Base-by-base conservation (phyloP, 805 yeast genomes). In the Hanseniaspora valbyensis region DNA sequence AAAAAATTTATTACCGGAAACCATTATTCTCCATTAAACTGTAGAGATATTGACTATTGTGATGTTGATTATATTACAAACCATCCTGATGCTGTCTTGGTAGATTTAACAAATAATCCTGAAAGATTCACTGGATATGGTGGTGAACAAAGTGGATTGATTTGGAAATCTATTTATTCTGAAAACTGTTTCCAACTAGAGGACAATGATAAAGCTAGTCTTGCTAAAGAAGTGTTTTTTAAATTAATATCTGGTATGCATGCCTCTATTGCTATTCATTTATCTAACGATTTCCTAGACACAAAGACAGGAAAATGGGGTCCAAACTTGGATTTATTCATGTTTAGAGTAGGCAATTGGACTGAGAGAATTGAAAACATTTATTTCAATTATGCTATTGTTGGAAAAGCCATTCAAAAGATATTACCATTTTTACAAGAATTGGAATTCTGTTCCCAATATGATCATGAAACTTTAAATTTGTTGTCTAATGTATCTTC, bases 81-180 rank as follows among this genome's bases (percentile, higher is more conserved):
- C 56, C 53, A 50, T 24, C 77, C 78, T 58, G 75, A 79, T 54
- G 80, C 88, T 50, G 96, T 87, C 1, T 81, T 82, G 58, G 95
- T 92, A 26, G 87, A 89, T 59, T 73, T 92, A 52, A 71, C 81
- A 19, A 85, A 83, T 50, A 94, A 94, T 61, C 96, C 95, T 0
- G 99, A 92, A 66, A 73, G 97, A 59, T 92, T 85, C 68, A 94
- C 98, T 0, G 98, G 98, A 0, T 92, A 92, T 61, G 83, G 88
- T 29, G 98, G 98, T 28, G 78, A 81, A 45, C 95, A 92, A 60
- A 86, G 96, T 21, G 78, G 81, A 57, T 87, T 83, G 61, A 86
- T 92, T 42, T 92, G 99, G 99, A 72, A 78, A 37, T 86, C 94
- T 56, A 88, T 92, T 26, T 92, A 92, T 65, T 80, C 78, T 39